Evolutionary conservation across 257 asterid genomes (phyloP), one percentile per base, ranked within the genome.

Genomic region (Solanum raphanifolium): DNA sequence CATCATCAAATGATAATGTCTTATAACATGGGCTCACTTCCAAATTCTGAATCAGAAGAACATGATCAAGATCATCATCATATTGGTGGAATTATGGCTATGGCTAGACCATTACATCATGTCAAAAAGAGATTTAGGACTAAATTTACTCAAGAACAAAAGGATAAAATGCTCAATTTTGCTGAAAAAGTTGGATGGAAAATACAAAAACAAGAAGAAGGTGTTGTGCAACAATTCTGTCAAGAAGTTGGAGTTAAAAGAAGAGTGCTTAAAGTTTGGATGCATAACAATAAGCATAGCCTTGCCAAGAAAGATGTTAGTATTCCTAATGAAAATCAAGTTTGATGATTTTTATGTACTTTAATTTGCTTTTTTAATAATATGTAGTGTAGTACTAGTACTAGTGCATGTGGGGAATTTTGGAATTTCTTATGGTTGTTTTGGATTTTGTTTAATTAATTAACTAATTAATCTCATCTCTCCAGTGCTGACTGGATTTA

Each of bases 131-230:
- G 99, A 87, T 93, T 93, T 89, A 87, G 99, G 38, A 96, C 99
- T 18, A 96, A 96, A 90, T 96, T 96, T 31, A 92, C 90, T 0
- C 95, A 89, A 43, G 98, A 96, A 81, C 98, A 96, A 87, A 95
- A 96, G 95, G 99, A 95, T 94, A 96, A 96, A 86, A 94, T 96
- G 99, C 90, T 91, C 27, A 62, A 68, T 5, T 96, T 95, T 81
- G 99, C 99, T 1, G 99, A 96, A 89, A 95, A 90, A 87, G 98
- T 94, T 18, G 98, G 98, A 84, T 96, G 99, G 99, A 96, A 94
- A 83, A 93, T 96, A 52, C 98, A 94, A 66, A 95, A 93, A 92
- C 98, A 95, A 79, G 98, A 95, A 18, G 99, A 95, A 68, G 81
- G 82, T 5, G 96, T 92, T 85, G 98, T 96, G 89, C 99, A 95